Base-by-base conservation (phyloP, 495 filamentous ascomycete species). In the Halenospora varia region DNA sequence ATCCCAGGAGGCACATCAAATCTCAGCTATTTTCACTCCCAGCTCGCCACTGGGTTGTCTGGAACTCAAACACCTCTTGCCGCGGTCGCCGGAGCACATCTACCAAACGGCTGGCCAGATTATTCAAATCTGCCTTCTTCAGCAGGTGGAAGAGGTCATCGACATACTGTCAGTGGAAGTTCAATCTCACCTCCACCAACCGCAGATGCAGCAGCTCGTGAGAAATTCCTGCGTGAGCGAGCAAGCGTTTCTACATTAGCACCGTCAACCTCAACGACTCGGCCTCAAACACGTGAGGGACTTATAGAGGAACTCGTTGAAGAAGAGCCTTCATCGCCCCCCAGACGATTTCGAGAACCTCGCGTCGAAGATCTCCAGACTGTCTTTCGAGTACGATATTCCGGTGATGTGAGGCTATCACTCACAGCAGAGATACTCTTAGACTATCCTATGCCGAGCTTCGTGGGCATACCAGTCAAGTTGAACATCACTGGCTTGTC, bases 361-460 rank as follows among this genome's bases (percentile, higher is more conserved):
- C 61, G 75, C 2, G 68, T 82, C 9, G 81, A 85, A 35, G 94
- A 98, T 68, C 75, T 96, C 18, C 95, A 97, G 69, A 84, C 96
- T 20, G 86, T 96, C 0, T 89, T 92, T 59, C 91, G 90, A 62
- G 92, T 92, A 26, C 84, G 84, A 47, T 98, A 98, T 69, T 79
- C 82, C 0, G 94, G 94, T 0, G 86, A 96, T 59, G 77, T 98
- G 23, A 84, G 84, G 48, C 77, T 98, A 2, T 90, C 90, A 48
- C 74, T 98, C 18, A 97, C 94, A 13, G 90, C 94, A 0, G 91
- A 96, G 67, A 92, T 98, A 41, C 76, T 97, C 18, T 88, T 98
- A 25, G 94, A 98, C 73, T 98, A 97, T 68, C 94, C 94, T 0
- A 96, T 97, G 87, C 90, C 91, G 10, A 92, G 87, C 71, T 98